These are phyloP conservation scores for Zymoseptoria pseudotritici DNA, from an alignment of 2,329 filamentous ascomycete genomes.

Conservation along the genomic window DNA sequence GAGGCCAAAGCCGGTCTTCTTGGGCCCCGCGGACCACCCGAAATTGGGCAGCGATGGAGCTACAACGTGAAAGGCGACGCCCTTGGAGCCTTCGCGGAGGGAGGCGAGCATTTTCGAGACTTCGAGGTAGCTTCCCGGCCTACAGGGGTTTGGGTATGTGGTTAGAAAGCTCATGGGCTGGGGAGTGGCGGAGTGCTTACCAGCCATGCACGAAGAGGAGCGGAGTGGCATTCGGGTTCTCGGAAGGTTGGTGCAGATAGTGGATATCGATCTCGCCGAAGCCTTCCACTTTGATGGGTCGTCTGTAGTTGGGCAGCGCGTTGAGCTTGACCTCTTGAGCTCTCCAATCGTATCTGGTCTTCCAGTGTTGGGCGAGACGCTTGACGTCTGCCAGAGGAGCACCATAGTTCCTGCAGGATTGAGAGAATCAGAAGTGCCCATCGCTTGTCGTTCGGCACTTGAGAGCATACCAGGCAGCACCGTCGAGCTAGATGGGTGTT, in stretches of 20 bases:
- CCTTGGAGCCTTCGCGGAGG: slow-evolving; percentile 31
- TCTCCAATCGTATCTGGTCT: slow-evolving; percentile 53
- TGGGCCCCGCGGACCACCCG: slow-evolving; percentile 58
- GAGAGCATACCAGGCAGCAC: slow-evolving; percentile 37
- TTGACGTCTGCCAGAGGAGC: slow-evolving; percentile 53
- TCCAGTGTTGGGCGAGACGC: slow-evolving; percentile 52
- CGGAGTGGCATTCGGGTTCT: slow-evolving; percentile 50
- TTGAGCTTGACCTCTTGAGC: slow-evolving; percentile 54
- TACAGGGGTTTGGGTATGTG: not conserved
- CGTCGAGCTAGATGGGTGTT: slow-evolving; percentile 31
- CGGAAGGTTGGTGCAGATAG: slow-evolving; percentile 54
- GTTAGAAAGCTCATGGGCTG: not conserved
- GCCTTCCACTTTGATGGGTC: slow-evolving; percentile 47
- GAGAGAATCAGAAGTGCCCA: not conserved
- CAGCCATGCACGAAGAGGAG: slow-evolving; percentile 61
- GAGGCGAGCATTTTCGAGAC: slow-evolving; percentile 52
- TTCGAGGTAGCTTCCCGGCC: slow-evolving; percentile 61
- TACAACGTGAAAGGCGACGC: slow-evolving; percentile 56
- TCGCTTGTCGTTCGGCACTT: not conserved
- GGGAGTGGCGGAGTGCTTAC: not conserved
- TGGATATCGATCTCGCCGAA: slow-evolving; percentile 56
- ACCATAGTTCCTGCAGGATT: slow-evolving; percentile 41
- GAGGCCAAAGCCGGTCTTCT: slow-evolving; percentile 42
- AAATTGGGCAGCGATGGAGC: slow-evolving; percentile 59
- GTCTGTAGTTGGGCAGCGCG: slow-evolving; percentile 51